Conservation (phyloP, 169 alveolate species). For the Babesia microti region DNA sequence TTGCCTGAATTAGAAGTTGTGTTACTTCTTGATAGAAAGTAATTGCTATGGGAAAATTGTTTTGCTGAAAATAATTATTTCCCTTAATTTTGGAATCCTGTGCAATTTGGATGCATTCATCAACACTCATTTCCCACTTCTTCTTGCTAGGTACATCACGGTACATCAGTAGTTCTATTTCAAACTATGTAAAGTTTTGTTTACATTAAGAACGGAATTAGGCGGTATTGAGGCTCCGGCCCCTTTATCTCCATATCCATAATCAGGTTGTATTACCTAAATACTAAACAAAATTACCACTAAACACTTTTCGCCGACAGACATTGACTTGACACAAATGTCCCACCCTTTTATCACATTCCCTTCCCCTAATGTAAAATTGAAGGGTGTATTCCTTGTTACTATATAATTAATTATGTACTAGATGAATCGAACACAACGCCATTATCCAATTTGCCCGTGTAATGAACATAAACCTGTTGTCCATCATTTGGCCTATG, state of each 20-base stretch:
- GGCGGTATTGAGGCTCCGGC: constrained; percentile 68
- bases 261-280: constrained; percentile 44
- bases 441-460: constrained; percentile 65
- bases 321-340: constrained; percentile 60
- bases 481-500: constrained; percentile 60
- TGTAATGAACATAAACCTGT: constrained; percentile 70
- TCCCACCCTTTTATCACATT: constrained; percentile 69
- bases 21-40: constrained; percentile 52
- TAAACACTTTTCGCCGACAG: constrained; percentile 44
- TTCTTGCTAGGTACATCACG: constrained; percentile 53
- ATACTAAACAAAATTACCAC: constrained; percentile 19
- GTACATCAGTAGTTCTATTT: constrained; percentile 58
- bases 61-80: constrained; percentile 49
- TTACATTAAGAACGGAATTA: constrained; percentile 52
- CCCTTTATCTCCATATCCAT: constrained; percentile 72
- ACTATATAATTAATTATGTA: constrained; percentile 7
- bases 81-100: constrained; percentile 57
- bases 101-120: constrained; percentile 68
- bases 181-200: constrained; percentile 34
- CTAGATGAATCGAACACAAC: constrained; percentile 66
- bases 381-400: constrained; percentile 57
- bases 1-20: constrained; percentile 23
- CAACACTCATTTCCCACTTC: constrained; percentile 54
- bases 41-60: constrained; percentile 50
- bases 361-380: constrained; percentile 63